Evolutionary conservation across 2,329 filamentous ascomycete species (phyloP), one percentile per base, ranked within the genome.

Genomic region (Neofusicoccum cordaticola): DNA sequence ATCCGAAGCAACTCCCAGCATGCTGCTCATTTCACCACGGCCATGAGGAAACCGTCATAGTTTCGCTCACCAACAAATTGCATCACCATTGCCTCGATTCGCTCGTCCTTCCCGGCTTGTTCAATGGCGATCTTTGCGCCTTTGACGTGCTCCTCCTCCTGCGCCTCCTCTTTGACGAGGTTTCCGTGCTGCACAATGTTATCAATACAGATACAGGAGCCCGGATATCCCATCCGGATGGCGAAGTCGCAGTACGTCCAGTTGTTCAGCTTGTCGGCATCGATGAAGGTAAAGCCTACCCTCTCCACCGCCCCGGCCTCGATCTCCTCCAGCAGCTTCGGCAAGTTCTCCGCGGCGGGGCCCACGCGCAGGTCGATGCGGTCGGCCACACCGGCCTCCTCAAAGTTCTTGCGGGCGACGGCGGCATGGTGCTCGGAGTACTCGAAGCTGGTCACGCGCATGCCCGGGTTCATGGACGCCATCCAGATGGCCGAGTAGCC

Each of bases 401-500:
- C 66, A 31, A 82, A 71, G 62, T 85, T 85, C 41, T 79, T 72
- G 0, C 77, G 71, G 0, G 84, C 82, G 1, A 85, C 79, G 0
- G 79, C 73, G 0, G 79, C 79, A 62, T 82, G 78, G 27, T 81
- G 75, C 0, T 76, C 69, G 63, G 83, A 70, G 45, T 83, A 77
- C 68, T 87, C 84, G 52, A 86, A 77, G 52, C 77, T 84, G 0
- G 81, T 85, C 12, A 86, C 79, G 15, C 78, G 70, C 3, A 77
- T 68, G 19, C 72, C 69, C 0, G 76, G 74, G 13, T 71, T 72
- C 15, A 73, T 70, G 17, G 71, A 71, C 2, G 83, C 83, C 57
- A 86, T 77, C 78, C 82, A 86, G 63, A 86, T 83, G 12, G 81
- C 79, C 0, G 79, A 81, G 70, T 85, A 86, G 7, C 80, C 84